Percentiles rank a stretch among this genome's conserved stretches.
These are phyloP conservation scores for Viridothelium virens DNA, from an alignment of 495 filamentous ascomycete genomes.

Conservation along the genomic window DNA sequence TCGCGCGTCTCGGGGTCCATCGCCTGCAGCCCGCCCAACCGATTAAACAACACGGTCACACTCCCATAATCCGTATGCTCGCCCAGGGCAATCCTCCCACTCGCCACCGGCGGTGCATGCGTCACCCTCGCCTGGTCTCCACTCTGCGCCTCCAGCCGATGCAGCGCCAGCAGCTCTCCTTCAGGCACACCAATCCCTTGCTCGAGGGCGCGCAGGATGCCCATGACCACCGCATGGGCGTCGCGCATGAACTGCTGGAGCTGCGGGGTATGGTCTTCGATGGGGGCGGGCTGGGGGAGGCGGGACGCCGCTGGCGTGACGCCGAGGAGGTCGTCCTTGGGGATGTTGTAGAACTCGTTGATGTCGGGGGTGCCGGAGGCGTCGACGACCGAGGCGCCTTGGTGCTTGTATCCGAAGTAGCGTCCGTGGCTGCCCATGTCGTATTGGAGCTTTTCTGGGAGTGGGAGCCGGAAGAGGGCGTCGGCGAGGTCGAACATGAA, in stretches of 20 bases:
- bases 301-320: slow-evolving; percentile 3
- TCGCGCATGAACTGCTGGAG: slow-evolving; percentile 17
- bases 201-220: slow-evolving; percentile 15
- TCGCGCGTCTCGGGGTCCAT: slow-evolving; percentile 13
- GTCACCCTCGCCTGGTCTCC: slow-evolving; percentile 20
- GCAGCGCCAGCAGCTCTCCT: slow-evolving; percentile 14
- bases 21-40: slow-evolving; percentile 28
- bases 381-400: slow-evolving; percentile 18
- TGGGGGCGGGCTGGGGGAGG: slow-evolving; percentile 20
- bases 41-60: slow-evolving; percentile 36
- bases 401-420: slow-evolving; percentile 22
- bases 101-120: slow-evolving; percentile 14
- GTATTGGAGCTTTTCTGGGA: slow-evolving; percentile 26
- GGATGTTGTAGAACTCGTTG: slow-evolving; percentile 31
- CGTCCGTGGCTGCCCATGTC: slow-evolving; percentile 21
- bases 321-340: slow-evolving; percentile 31
- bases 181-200: slow-evolving; percentile 8
- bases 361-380: slow-evolving; percentile 22
- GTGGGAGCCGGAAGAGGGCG: slow-evolving; percentile 35
- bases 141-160: slow-evolving; percentile 8
- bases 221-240: slow-evolving; percentile 12
- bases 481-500: slow-evolving; percentile 37
- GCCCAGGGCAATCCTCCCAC: slow-evolving; percentile 13
- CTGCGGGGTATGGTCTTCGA: slow-evolving; percentile 15
- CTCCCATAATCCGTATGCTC: slow-evolving; percentile 33